A percentile compares a stretch with the other conserved stretches of the same genome.
phyloP scores from a whole-genome alignment of 139 green algal species.

The Chlamydomonas sp. region DNA sequence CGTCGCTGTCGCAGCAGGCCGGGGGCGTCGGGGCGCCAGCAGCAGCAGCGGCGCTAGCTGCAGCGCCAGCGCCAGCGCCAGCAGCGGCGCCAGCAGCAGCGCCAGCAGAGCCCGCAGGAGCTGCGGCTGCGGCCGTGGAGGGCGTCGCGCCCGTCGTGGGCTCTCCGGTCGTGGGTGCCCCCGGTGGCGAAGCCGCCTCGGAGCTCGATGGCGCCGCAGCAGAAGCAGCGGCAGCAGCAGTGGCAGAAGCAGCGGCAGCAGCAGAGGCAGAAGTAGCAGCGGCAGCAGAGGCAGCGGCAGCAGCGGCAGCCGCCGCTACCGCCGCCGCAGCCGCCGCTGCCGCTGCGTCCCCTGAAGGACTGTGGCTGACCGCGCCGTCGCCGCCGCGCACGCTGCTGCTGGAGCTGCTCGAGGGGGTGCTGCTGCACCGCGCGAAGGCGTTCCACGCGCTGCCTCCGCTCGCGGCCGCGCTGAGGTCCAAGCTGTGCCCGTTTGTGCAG shows the following conservation, averaged over 20 bases:
- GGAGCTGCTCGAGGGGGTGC: constrained; percentile 74
- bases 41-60: background rate
- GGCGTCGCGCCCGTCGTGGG: no score
- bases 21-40: background rate
- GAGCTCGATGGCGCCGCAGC: no score
- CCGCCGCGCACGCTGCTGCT: constrained; percentile 59
- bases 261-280: no score
- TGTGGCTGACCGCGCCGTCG: constrained; percentile 49
- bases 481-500: constrained; percentile 29
- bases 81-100: background rate
- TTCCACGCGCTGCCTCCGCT: constrained; percentile 48
- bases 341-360: constrained; percentile 39
- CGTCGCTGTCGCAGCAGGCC: no score
- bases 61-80: constrained; percentile 11
- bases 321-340: constrained; percentile 71
- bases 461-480: constrained; percentile 32
- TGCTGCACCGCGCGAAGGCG: constrained; percentile 45
- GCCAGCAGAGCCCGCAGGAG: background rate
- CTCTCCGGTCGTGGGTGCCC: no score
- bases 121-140: constrained; percentile 5
- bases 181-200: no score
- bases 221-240: no score
- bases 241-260: no score
- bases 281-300: constrained; percentile 39
- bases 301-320: constrained; percentile 57